phyloP scores from a whole-genome alignment of 2,329 filamentous ascomycete genomes.

The Chrysoporthe austroafricana region DNA sequence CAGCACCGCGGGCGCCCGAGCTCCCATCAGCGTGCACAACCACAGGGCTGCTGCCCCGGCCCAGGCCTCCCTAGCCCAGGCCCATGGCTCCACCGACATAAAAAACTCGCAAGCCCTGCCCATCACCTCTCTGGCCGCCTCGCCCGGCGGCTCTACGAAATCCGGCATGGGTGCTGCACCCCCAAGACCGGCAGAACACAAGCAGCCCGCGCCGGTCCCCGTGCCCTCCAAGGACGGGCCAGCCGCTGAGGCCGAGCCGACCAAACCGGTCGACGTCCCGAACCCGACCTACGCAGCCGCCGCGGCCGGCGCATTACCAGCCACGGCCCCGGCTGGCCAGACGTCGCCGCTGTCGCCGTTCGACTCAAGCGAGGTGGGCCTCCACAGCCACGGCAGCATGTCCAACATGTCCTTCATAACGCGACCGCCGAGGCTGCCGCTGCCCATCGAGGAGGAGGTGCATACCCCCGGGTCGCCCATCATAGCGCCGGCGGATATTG shows the following conservation, averaged over 20 bases:
- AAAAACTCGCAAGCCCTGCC: constrained; percentile 50
- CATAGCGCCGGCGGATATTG: constrained; percentile 68
- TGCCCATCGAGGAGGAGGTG: constrained; percentile 91
- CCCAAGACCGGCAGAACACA: constrained; percentile 22
- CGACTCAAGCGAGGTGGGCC: constrained; percentile 46
- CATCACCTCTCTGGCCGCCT: constrained; percentile 54
- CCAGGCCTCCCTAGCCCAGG: constrained; percentile 65
- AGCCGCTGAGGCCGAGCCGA: constrained; percentile 33
- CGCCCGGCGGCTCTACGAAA: constrained; percentile 38
- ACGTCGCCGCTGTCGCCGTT: constrained; percentile 39
- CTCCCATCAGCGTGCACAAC: constrained; percentile 59
- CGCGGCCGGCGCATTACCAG: constrained; percentile 29
- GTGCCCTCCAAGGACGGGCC: constrained; percentile 14
- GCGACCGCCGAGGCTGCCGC: constrained; percentile 84
- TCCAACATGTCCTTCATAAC: constrained; percentile 66
- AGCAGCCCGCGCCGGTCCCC: constrained; percentile 16
- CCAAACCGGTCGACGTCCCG: constrained; percentile 40
- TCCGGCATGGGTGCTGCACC: constrained; percentile 17
- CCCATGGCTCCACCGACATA: constrained; percentile 58
- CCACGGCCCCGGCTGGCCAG: constrained; percentile 24
- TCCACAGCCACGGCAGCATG: constrained; percentile 59
- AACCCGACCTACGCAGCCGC: constrained; percentile 37
- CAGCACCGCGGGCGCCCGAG: constrained; percentile 45
- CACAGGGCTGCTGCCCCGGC: constrained; percentile 63
- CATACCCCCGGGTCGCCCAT: constrained; percentile 91